These are phyloP conservation scores for Corymbia maculata DNA, from an alignment of 345 rosid genomes.

Conservation along the genomic window DNA sequence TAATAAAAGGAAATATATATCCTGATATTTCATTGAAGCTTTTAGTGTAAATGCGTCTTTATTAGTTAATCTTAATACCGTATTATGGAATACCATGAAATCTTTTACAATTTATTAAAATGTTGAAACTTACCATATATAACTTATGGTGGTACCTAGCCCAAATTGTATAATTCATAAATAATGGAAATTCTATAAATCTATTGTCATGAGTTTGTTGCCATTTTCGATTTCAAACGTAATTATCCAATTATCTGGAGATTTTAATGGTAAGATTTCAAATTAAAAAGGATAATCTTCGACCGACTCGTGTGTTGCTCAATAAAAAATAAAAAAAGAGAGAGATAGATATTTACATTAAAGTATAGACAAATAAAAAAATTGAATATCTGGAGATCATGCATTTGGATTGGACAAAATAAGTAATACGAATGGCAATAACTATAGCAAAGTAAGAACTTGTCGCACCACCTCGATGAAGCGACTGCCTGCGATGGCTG, in stretches of 20 bases:
- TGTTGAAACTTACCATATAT: neutral
- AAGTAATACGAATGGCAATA: neutral
- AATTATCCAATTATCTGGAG: neutral
- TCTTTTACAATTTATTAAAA: neutral
- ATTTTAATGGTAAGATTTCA: neutral
- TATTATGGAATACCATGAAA: neutral
- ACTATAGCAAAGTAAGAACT: neutral
- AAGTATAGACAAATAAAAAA: neutral
- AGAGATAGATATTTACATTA: neutral
- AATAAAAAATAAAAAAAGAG: neutral
- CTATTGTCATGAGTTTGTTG: neutral
- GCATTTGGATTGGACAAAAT: neutral
- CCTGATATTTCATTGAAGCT: neutral
- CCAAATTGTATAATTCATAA: neutral
- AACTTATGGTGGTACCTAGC: neutral
- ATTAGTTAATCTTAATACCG: neutral
- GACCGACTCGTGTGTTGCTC: neutral
- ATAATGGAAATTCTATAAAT: neutral
- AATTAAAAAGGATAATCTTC: neutral
- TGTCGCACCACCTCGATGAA: neutral
- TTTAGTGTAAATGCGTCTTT: neutral
- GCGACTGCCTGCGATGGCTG: neutral
- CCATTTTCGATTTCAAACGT: neutral
- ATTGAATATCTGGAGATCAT: neutral
- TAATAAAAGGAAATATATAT: neutral